These are phyloP conservation scores for Fusarium sp. DNA, from an alignment of 2,329 filamentous ascomycete genomes.

Conservation along the genomic window DNA sequence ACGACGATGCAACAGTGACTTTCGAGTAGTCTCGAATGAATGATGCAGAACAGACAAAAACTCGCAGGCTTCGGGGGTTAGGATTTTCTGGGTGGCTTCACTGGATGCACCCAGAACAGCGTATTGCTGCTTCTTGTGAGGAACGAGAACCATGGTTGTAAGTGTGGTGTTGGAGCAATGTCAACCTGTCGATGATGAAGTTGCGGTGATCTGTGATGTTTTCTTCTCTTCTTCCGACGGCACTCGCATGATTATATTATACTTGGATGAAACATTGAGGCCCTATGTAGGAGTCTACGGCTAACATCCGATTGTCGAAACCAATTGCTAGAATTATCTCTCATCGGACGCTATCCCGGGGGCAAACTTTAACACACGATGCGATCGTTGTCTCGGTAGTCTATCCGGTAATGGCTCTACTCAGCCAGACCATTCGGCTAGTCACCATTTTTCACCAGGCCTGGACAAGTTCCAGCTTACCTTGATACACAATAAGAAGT, in stretches of 20 bases:
- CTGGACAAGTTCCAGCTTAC: neutral
- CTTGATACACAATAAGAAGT: too few relatives aligned
- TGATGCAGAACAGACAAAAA: slow-evolving; percentile 96
- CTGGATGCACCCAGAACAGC: neutral
- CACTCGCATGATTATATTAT: neutral
- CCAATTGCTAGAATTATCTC: neutral
- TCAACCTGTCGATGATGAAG: neutral
- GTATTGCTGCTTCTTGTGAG: neutral
- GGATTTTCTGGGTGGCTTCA: slow-evolving; percentile 71
- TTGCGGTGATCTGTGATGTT: neutral
- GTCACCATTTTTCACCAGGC: neutral
- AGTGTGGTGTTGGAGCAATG: neutral
- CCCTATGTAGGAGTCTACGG: neutral
- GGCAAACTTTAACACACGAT: neutral
- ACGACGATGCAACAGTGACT: slow-evolving; percentile 88
- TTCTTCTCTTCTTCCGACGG: neutral
- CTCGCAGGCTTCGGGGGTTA: slow-evolving; percentile 88
- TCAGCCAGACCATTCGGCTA: neutral
- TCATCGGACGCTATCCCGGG: neutral
- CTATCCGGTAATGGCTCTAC: neutral
- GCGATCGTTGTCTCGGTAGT: neutral
- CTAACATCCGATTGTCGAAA: neutral
- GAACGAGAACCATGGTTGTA: neutral
- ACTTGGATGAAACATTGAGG: neutral
- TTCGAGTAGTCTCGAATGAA: slow-evolving; percentile 91